phyloP scores from a whole-genome alignment of 805 yeast species.

The Brettanomyces naardenensis region DNA sequence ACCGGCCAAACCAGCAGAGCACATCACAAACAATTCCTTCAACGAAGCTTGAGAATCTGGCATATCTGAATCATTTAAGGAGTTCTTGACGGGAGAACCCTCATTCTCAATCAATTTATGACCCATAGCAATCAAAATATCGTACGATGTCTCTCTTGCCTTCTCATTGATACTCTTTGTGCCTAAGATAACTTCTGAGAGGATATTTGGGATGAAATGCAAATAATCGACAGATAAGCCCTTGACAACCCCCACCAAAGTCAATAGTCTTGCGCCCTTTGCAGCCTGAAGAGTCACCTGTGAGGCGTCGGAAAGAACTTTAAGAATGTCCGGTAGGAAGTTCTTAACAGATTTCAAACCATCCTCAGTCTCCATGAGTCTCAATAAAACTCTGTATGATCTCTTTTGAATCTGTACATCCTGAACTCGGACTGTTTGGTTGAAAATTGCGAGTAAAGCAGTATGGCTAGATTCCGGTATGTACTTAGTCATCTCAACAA shows the following conservation, averaged over 20 bases:
- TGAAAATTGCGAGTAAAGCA: slow-evolving; percentile 73
- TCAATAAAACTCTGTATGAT: slow-evolving; percentile 71
- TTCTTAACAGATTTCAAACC: slow-evolving; percentile 49
- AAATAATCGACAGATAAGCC: slow-evolving; percentile 57
- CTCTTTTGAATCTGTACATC: slow-evolving; percentile 80
- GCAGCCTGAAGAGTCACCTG: slow-evolving; percentile 62
- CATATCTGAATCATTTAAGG: slow-evolving; percentile 49
- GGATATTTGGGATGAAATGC: slow-evolving; percentile 69
- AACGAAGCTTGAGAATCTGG: slow-evolving; percentile 64
- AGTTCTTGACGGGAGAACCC: slow-evolving; percentile 61
- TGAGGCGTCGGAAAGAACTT: slow-evolving; percentile 49
- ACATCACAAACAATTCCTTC: slow-evolving; percentile 83
- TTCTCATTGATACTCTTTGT: slow-evolving; percentile 93
- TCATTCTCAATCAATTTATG: slow-evolving; percentile 48
- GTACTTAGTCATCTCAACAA: slow-evolving; percentile 80
- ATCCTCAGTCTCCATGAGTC: slow-evolving; percentile 57
- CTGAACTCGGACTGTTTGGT: slow-evolving; percentile 48
- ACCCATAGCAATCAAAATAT: slow-evolving; percentile 73
- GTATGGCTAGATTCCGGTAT: slow-evolving; percentile 64
- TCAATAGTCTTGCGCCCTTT: slow-evolving; percentile 68
- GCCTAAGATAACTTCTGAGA: slow-evolving; percentile 82
- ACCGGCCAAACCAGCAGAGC: slow-evolving; percentile 94
- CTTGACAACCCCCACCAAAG: slow-evolving; percentile 53
- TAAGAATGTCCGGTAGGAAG: slow-evolving; percentile 52
- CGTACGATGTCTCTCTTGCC: slow-evolving; percentile 75